Evolutionary conservation across 345 rosid species (phyloP).

Genomic region (Microcos paniculata): DNA sequence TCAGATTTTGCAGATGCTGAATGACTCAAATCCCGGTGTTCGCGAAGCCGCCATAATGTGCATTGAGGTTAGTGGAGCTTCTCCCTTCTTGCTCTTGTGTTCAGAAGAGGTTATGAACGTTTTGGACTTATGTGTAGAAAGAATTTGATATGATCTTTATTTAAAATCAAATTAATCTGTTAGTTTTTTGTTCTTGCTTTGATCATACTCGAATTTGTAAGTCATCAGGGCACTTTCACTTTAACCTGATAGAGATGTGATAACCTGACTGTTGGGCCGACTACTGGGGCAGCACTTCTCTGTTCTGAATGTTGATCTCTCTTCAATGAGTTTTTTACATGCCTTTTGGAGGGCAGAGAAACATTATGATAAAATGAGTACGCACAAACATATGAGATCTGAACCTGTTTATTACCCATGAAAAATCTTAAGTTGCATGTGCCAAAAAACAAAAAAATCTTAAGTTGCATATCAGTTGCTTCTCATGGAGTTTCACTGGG

Average conservation of each 20-base stretch:
- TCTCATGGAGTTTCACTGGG: not conserved
- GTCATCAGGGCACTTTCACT: not conserved
- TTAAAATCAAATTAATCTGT: not conserved
- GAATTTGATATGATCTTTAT: not conserved
- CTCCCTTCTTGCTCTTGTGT: not conserved
- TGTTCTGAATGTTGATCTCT: not conserved
- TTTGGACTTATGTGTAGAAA: not conserved
- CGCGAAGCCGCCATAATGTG: constrained; percentile 92
- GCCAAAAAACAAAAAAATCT: not conserved
- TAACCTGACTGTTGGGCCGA: not conserved
- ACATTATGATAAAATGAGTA: not conserved
- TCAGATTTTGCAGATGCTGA: constrained; percentile 93
- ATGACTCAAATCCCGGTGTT: constrained; percentile 82
- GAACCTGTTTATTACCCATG: not conserved
- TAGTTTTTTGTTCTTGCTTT: not conserved
- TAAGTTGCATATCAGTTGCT: not conserved
- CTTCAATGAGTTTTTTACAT: not conserved
- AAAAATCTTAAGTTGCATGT: not conserved
- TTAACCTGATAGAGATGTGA: not conserved
- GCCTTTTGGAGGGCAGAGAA: not conserved
- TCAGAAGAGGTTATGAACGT: not conserved
- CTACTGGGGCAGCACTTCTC: not conserved
- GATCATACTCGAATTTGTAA: not conserved
- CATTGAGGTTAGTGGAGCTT: constrained; percentile 64
- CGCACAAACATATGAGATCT: not conserved